Base-by-base conservation (phyloP, 768 basidiomycete species). In the Austroboletus eburneus region DNA sequence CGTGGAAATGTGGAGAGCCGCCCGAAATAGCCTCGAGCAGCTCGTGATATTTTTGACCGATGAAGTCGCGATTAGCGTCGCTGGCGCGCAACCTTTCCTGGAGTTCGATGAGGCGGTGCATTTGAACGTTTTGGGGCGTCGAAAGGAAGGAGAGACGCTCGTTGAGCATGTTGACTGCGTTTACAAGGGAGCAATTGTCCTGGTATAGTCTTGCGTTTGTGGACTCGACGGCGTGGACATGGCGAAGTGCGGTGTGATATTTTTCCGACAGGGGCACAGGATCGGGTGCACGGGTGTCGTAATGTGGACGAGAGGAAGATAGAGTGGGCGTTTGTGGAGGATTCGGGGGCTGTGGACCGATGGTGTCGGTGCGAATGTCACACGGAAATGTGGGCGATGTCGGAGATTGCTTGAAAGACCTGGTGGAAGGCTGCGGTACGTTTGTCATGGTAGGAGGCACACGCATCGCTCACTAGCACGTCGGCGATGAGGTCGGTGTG, bases 281-380 rank as follows among this genome's bases (percentile, higher is more conserved):
- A 50, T 77, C 77, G 4, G 65, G 54, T 20, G 76, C 64, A 52
- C 72, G 78, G 12, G 70, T 70, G 59, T 73, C 76, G 16, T 38
- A 21, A 18, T 9, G 18, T 27, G 13, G 33, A 18, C 36, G 22
- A 35, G 34, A 9, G 30, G 30, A 36, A 46, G 53, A 38, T 17
- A 43, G 42, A 7, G 39, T 44, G 8, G 49, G 53, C 2, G 49
- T 46, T 5, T 47, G 49, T 0, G 40, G 46, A 36, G 45, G 34
- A 34, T 46, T 45, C 5, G 47, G 37, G 3, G 10, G n/a, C 7
- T 34, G 43, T 16, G 36, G 22, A 39, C 41, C 24, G 33, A 14
- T 9, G 13, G 23, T 35, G 34, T 30, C 41, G 41, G 52, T 62
- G 39, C 10, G 6, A 27, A 10, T 27, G 30, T 39, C 21, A 17